Base-by-base conservation (phyloP, 805 yeast genomes). In the Yarrowia bubula region DNA sequence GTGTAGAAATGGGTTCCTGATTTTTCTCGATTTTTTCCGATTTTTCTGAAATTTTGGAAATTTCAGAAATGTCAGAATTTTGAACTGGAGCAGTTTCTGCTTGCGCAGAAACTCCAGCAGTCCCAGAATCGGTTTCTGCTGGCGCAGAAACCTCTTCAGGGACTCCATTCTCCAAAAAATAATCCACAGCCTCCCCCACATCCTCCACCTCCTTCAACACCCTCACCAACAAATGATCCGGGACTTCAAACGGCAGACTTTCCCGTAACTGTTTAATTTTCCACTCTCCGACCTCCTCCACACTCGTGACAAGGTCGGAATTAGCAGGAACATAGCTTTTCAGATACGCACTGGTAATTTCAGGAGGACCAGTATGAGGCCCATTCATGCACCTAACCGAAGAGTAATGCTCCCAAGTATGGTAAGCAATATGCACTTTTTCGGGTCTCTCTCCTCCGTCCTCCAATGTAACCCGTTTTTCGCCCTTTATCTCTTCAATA, bases 321-420 rank as follows among this genome's bases (percentile, higher is more conserved):
- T 32, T 42, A 13, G 22, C 32, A 3, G 57, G 57, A 1, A 61
- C 44, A n/a, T 37, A 47, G 11, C 35, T 14, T 7, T 15, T 39
- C 5, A 48, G 15, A 10, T 38, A 39, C 1, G 18, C 32, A 11
- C 46, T 47, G 5, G 66, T 35, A 7, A 73, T 70, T 11, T 68
- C 65, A 1, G 76, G 76, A 8, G 67, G 65, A 4, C 80, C 80
- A 6, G 66, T 53, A 50, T 74, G 76, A 3, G 81, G 80, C 1
- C 79, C 80, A 14, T 68, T 70, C n/a, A 71, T 63, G 57, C 76
- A 74, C 31, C 81, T 70, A 4, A 77, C 77, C 11, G 79, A 75
- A 11, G 80, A 76, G 64, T 78, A 78, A 68, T 78, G 81, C 65
- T 78, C 81, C 81, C 81, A 78, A 0, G 75, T 71, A 48, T 78